Evolutionary conservation across 495 filamentous ascomycete species (phyloP).

Genomic region (Beverwykella pulmonaria): DNA sequence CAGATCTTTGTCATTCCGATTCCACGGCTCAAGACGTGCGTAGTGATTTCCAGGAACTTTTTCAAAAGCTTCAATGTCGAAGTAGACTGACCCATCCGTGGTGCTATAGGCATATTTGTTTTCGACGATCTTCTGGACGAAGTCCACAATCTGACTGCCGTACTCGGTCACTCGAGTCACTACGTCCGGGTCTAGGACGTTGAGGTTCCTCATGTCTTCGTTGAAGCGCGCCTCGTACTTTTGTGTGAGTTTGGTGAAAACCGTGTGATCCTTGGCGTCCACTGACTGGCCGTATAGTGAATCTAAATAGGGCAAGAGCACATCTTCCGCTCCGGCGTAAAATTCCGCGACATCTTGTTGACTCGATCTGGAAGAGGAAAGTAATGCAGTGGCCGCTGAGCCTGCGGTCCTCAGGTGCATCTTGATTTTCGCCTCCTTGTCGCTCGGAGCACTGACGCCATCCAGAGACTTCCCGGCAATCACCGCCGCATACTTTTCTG

Average conservation of each 20-base stretch:
- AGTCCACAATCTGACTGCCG: constrained; percentile 76
- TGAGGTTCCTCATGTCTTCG: constrained; percentile 81
- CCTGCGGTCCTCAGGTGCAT: constrained; percentile 84
- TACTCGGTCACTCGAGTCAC: constrained; percentile 90
- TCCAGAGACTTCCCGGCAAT: constrained; percentile 54
- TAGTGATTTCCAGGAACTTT: constrained; percentile 73
- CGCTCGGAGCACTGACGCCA: constrained; percentile 63
- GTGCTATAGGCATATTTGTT: constrained; percentile 85
- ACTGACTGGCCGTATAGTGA: constrained; percentile 71
- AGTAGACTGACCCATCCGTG: constrained; percentile 86
- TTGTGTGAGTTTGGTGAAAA: constrained; percentile 79
- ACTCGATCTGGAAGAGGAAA: constrained; percentile 20
- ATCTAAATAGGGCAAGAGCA: constrained; percentile 88
- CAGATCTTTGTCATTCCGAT: constrained; percentile 75
- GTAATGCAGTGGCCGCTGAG: constrained; percentile 42
- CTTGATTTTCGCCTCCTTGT: constrained; percentile 81
- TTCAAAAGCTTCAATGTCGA: constrained; percentile 88
- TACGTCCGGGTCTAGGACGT: constrained; percentile 79
- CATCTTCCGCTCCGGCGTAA: constrained; percentile 58
- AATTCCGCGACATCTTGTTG: constrained; percentile 53
- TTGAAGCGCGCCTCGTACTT: constrained; percentile 82
- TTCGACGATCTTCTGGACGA: constrained; percentile 75
- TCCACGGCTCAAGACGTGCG: constrained; percentile 85
- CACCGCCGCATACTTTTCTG: constrained; percentile 60
- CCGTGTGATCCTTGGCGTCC: constrained; percentile 70